Evolutionary conservation across 2,329 filamentous ascomycete genomes (phyloP).

Genomic region (Colletotrichum incanum): DNA sequence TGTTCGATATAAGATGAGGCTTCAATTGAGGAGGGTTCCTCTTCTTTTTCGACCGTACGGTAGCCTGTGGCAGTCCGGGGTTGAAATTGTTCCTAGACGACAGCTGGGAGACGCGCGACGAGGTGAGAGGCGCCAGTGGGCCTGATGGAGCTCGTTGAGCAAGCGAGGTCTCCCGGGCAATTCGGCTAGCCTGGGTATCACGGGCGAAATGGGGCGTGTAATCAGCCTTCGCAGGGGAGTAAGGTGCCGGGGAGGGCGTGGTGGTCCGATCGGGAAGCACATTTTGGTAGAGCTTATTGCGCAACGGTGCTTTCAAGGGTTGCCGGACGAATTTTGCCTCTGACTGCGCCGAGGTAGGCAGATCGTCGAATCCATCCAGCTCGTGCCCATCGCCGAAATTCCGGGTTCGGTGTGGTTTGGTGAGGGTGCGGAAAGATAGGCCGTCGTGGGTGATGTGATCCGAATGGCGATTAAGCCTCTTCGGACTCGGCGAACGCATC

Average conservation of each 20-base stretch:
- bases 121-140: slow-evolving; percentile 68
- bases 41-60: slow-evolving; percentile 69
- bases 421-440: slow-evolving; percentile 44
- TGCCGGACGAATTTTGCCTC: slow-evolving; percentile 89
- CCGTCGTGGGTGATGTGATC: slow-evolving; percentile 45
- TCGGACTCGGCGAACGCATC: slow-evolving; percentile 74
- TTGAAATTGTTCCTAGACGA: slow-evolving; percentile 64
- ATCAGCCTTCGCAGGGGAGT: slow-evolving; percentile 71
- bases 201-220: slow-evolving; percentile 75
- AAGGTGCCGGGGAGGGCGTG: slow-evolving; percentile 69
- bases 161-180: slow-evolving; percentile 74
- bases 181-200: slow-evolving; percentile 76
- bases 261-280: slow-evolving; percentile 68
- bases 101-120: slow-evolving; percentile 69
- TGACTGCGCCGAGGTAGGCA: slow-evolving; percentile 86
- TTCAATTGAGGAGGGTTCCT: slow-evolving; percentile 75
- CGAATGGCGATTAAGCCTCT: slow-evolving; percentile 58
- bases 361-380: slow-evolving; percentile 92
- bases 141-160: slow-evolving; percentile 73
- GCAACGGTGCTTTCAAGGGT: slow-evolving; percentile 76
- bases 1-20: slow-evolving; percentile 90
- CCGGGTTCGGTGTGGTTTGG: slow-evolving; percentile 62
- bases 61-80: slow-evolving; percentile 60
- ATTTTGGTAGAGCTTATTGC: slow-evolving; percentile 72
- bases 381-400: slow-evolving; percentile 95